phyloP scores from a whole-genome alignment of 2,329 filamentous ascomycete genomes.

The Scedosporium boydii region DNA sequence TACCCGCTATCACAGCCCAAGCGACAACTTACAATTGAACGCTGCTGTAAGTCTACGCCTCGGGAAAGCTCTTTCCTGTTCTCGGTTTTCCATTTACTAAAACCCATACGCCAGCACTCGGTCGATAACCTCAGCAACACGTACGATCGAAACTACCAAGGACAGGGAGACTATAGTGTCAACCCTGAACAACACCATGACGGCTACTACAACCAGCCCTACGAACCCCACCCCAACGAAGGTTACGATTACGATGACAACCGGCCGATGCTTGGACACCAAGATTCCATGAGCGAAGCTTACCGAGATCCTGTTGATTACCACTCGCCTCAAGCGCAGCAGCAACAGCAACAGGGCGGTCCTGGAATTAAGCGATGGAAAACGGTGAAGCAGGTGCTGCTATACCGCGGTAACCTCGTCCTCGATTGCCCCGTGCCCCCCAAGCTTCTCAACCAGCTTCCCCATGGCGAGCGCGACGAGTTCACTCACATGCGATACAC shows the following conservation, averaged over 20 bases:
- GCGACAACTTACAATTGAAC: conserved; percentile 73
- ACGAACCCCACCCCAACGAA: conserved; percentile 58
- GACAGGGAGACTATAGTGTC: conserved; percentile 60
- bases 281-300: conserved; percentile 38
- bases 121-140: conserved; percentile 37
- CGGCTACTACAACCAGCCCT: conserved; percentile 75
- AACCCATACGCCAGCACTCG: conserved; percentile 32
- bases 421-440: conserved; percentile 94
- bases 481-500: conserved; percentile 90
- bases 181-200: conserved; percentile 83
- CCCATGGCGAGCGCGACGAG: conserved; percentile 86
- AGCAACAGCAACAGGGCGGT: conserved; percentile 15
- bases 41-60: conserved; percentile 59
- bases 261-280: conserved; percentile 65
- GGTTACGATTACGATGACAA: conserved; percentile 56
- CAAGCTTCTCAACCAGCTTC: conserved; percentile 74
- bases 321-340: conserved; percentile 28
- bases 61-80: not conserved
- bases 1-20: conserved; percentile 29
- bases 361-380: conserved; percentile 76
- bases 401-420: conserved; percentile 94
- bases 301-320: conserved; percentile 28
- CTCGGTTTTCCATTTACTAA: not conserved
- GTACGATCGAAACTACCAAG: conserved; percentile 34
- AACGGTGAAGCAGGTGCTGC: conserved; percentile 95